Evolutionary conservation across 257 asterid genomes (phyloP).

Genomic region (Phtheirospermum japonicum): DNA sequence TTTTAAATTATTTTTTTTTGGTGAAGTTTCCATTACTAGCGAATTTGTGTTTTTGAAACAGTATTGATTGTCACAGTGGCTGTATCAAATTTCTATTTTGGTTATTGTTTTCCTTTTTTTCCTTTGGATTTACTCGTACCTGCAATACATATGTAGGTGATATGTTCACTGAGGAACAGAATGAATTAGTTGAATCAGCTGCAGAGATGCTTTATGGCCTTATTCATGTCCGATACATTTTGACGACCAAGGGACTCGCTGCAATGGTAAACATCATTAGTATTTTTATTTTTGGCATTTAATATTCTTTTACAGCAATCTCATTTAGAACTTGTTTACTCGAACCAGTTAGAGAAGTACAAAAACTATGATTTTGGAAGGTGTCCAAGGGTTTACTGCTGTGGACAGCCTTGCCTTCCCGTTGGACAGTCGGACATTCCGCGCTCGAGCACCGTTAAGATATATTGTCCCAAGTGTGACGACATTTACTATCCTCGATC

Average conservation of each 20-base stretch:
- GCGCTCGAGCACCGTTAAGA: slow-evolving; percentile 83
- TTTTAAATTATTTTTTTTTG: background rate
- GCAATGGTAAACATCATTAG: slow-evolving; percentile 58
- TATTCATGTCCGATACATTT: slow-evolving; percentile 82
- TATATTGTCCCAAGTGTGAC: slow-evolving; percentile 84
- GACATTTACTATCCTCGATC: slow-evolving; percentile 88
- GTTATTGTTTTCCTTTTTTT: background rate
- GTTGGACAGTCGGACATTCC: slow-evolving; percentile 91
- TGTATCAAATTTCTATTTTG: background rate
- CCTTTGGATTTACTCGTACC: slow-evolving; percentile 11
- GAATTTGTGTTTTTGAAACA: background rate
- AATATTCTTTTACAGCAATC: background rate
- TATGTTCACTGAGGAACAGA: slow-evolving; percentile 92
- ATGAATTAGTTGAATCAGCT: slow-evolving; percentile 93
- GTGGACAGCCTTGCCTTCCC: slow-evolving; percentile 90
- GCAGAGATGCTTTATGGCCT: slow-evolving; percentile 98
- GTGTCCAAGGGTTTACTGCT: slow-evolving; percentile 84
- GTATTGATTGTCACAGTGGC: background rate
- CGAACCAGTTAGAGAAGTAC: slow-evolving; percentile 78
- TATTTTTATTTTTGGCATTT: slow-evolving; percentile 1
- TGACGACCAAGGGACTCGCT: slow-evolving; percentile 93
- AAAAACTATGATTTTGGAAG: slow-evolving; percentile 84
- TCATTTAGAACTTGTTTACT: slow-evolving; percentile 20
- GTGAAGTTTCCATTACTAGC: background rate
- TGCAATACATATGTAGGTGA: slow-evolving; percentile 51